Conservation (phyloP, 2,329 filamentous ascomycete genomes). For the Penicillium thymicola region DNA sequence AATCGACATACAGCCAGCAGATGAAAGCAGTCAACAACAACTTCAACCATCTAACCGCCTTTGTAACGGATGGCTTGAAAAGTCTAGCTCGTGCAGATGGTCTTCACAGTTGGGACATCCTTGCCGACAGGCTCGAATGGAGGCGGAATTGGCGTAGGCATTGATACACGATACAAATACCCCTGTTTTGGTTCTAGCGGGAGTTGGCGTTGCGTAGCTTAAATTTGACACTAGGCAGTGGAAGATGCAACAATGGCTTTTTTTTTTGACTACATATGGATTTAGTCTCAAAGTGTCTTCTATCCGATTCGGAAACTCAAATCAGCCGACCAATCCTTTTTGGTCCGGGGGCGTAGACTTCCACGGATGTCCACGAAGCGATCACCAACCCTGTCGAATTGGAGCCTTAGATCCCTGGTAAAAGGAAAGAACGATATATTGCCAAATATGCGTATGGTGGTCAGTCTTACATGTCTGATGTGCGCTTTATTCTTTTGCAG, state of each 20-base stretch:
- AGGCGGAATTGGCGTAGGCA: constrained; percentile 18
- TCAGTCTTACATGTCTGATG: background rate
- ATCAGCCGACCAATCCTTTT: background rate
- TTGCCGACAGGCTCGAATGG: constrained; percentile 74
- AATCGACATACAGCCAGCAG: constrained; percentile 50
- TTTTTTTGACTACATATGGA: background rate
- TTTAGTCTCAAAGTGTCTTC: background rate
- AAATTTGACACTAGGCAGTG: background rate
- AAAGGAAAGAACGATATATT: background rate
- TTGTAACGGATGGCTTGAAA: constrained; percentile 69
- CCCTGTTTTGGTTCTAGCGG: background rate
- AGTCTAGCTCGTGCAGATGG: constrained; percentile 72
- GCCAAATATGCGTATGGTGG: background rate
- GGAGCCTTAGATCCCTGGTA: background rate
- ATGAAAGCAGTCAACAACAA: constrained; percentile 59
- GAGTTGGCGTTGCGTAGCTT: background rate
- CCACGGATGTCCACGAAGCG: background rate
- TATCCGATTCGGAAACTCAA: background rate
- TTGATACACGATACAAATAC: constrained; percentile 3
- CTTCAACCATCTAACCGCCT: constrained; percentile 64
- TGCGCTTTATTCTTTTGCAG: background rate
- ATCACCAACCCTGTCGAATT: background rate
- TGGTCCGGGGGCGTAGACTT: background rate
- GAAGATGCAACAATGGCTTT: background rate
- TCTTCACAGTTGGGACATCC: constrained; percentile 70